Conservation (phyloP, 176 grass and related monocot genomes). For the Cenchrus fungigraminus region DNA sequence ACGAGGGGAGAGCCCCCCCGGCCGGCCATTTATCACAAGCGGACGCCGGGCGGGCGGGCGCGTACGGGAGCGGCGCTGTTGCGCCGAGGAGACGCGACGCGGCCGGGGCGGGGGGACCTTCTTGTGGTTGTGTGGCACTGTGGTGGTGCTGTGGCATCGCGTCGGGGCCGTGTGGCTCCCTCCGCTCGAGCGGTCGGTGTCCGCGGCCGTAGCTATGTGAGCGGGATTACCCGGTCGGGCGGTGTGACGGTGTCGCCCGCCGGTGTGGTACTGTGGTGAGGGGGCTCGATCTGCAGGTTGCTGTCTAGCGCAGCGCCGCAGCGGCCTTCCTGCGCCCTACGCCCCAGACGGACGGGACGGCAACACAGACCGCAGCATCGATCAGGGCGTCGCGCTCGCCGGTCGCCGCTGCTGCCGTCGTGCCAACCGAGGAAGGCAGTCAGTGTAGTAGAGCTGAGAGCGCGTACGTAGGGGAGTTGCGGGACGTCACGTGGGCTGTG, state of each 20-base stretch:
- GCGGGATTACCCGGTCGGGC: conserved; percentile 13
- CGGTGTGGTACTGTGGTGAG: not conserved
- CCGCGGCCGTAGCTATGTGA: conserved; percentile 8
- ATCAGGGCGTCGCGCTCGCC: not conserved
- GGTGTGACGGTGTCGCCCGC: not conserved
- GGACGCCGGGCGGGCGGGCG: too few species aligned
- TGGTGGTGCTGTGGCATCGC: not conserved
- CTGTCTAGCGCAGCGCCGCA: not conserved
- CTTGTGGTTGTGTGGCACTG: not conserved
- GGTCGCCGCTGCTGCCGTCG: not conserved
- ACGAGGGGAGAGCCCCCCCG: too few species aligned
- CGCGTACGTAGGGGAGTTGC: too few species aligned
- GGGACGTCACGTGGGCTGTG: too few species aligned
- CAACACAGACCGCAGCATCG: not conserved
- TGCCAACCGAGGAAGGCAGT: not conserved
- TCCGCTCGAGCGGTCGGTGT: too few species aligned
- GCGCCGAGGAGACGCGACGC: too few species aligned
- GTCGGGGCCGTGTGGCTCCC: too few species aligned
- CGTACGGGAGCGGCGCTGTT: too few species aligned
- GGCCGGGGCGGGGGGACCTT: too few species aligned
- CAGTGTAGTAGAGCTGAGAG: too few species aligned
- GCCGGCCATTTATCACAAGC: too few species aligned
- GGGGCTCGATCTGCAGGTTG: not conserved
- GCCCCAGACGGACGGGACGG: too few species aligned
- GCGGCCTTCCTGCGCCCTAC: not conserved